A percentile compares a stretch with the other conserved stretches of the same genome.
phyloP scores from a whole-genome alignment of 306 rosid genomes.

The Quercus glauca region DNA sequence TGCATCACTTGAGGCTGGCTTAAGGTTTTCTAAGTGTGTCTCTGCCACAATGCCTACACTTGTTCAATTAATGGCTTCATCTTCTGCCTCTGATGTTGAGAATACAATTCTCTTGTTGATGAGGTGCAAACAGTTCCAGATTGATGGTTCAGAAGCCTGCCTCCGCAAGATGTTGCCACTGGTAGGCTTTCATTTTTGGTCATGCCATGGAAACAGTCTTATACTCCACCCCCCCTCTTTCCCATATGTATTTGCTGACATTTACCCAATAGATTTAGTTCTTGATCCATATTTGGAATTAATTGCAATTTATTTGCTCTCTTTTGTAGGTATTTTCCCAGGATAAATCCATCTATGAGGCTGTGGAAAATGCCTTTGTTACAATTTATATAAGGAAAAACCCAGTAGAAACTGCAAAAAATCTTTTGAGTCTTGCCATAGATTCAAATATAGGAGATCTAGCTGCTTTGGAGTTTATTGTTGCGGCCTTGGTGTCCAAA shows the following conservation, averaged over 20 bases:
- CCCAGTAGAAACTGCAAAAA: constrained; percentile 78
- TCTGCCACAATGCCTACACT: constrained; percentile 77
- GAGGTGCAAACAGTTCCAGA: constrained; percentile 96
- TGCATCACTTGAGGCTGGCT: constrained; percentile 93
- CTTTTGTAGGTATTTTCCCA: constrained; percentile 81
- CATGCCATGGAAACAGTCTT: constrained; percentile 4
- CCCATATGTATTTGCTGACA: constrained; percentile 1
- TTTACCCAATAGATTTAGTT: not conserved
- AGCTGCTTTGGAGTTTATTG: constrained; percentile 88
- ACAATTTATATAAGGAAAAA: constrained; percentile 77
- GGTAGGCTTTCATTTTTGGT: constrained; percentile 43
- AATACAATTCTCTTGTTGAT: constrained; percentile 86
- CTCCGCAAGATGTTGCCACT: constrained; percentile 92
- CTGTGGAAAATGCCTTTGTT: constrained; percentile 87
- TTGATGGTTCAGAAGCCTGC: constrained; percentile 89
- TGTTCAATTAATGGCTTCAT: constrained; percentile 92
- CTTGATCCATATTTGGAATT: constrained; percentile 10
- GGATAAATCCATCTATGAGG: constrained; percentile 92
- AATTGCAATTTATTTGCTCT: constrained; percentile 23
- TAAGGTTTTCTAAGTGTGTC: constrained; percentile 80
- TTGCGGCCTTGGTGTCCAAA: constrained; percentile 77
- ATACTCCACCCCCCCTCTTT: not conserved
- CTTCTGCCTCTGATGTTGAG: constrained; percentile 89
- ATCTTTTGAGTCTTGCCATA: constrained; percentile 67
- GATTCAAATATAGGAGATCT: constrained; percentile 92